Evolutionary conservation across 768 basidiomycete species (phyloP), one percentile per base, ranked within the genome.

Genomic region (Auriscalpium microsporum): DNA sequence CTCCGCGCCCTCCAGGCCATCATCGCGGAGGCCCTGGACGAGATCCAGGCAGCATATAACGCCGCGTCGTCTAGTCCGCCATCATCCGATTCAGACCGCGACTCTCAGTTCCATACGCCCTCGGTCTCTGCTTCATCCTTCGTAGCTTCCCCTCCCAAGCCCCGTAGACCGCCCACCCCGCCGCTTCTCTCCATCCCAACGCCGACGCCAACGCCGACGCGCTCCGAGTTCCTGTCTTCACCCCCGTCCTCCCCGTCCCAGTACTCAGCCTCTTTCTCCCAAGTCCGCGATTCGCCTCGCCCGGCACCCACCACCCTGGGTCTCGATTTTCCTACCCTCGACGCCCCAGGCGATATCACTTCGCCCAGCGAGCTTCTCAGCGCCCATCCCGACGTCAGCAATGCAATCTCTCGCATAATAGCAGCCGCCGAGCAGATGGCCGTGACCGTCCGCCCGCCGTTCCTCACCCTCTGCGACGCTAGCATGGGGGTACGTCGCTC

Each of bases 381-480:
- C 0, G 68, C 80, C 33, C 78, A 86, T 60, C 84, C 86, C 7
- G 72, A 69, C 11, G 84, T 84, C 5, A 72, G 77, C 8, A 72
- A 74, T 35, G 85, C 87, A 8, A 80, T 83, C 38, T 79, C 78
- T 54, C 76, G 74, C 57, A 83, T 88, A 46, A 77, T 87, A 36
- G 80, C 86, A 35, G 86, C 87, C 1, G 79, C 82, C 23, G 84
- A 82, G 3, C 87, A 89, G 63, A 69, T 90, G 55, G 71, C 78
- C 10, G 79, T 75, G 6, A 82, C 78, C 19, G 82, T 87, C 17
- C 84, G 87, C 62, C 70, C 72, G 5, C 86, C 87, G 33, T 87
- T 88, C 66, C 69, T 86, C 34, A 78, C 79, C n/a, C 70, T 90
- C 8, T 87, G 85, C 62, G 87, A 89, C 65, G 84, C 85, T 2